A percentile compares a stretch with the other conserved stretches of the same genome.
Conservation (phyloP, 1,284 basidiomycete species). For the Moesziomyces sp. region DNA sequence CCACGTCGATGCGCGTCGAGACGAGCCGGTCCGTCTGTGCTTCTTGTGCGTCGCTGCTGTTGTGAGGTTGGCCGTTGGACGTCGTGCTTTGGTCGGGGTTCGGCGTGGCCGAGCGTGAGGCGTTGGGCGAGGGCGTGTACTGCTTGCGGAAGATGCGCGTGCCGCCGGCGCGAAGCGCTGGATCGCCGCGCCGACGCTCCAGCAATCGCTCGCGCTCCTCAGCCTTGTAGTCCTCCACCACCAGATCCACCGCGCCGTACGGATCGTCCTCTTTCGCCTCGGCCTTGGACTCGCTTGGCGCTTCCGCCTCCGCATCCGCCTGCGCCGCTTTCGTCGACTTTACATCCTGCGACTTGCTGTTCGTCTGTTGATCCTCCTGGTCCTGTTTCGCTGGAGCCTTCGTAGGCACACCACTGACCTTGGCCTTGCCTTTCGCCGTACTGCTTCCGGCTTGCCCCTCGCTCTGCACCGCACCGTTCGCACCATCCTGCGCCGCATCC, state of each 20-base stretch:
- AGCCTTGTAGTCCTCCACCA: slow-evolving; percentile 54
- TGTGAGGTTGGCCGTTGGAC: not conserved
- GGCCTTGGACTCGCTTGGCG: not conserved
- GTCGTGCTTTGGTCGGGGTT: slow-evolving; percentile 8
- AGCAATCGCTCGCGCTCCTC: slow-evolving; percentile 55
- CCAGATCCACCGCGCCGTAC: slow-evolving; percentile 55
- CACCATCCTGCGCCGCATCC: not conserved
- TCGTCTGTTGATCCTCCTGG: not conserved
- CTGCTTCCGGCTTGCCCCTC: not conserved
- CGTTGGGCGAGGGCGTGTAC: slow-evolving; percentile 38
- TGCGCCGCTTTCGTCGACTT: not conserved
- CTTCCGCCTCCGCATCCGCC: not conserved
- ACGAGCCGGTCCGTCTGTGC: slow-evolving; percentile 9
- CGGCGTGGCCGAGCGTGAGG: slow-evolving; percentile 20
- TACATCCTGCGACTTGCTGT: not conserved
- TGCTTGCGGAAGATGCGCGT: slow-evolving; percentile 55
- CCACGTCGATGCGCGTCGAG: slow-evolving; percentile 25
- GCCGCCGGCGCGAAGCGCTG: slow-evolving; percentile 50
- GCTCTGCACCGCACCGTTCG: slow-evolving; percentile 2
- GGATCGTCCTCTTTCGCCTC: slow-evolving; percentile 14
- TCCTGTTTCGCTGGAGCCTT: not conserved
- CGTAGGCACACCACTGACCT: not conserved
- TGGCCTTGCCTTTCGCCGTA: slow-evolving; percentile 16
- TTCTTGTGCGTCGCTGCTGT: slow-evolving; percentile 1
- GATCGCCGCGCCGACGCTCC: slow-evolving; percentile 55